These are phyloP conservation scores for Naematelia aurantialba DNA, from an alignment of 768 basidiomycete species.

Conservation along the genomic window DNA sequence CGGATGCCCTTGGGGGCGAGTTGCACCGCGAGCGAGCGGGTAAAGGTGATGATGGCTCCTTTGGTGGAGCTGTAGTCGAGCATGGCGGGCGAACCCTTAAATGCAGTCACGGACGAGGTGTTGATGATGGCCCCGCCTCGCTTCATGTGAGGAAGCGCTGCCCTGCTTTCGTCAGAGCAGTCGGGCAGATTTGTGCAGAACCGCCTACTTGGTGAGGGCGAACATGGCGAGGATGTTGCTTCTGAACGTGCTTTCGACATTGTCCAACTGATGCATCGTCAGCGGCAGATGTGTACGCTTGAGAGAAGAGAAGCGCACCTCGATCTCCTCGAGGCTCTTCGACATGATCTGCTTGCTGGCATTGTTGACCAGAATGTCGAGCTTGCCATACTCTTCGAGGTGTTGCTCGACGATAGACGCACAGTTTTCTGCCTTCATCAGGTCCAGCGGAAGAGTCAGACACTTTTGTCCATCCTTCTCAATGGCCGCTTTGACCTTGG, in stretches of 20 bases:
- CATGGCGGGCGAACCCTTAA: constrained; percentile 42
- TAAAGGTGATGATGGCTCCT: constrained; percentile 61
- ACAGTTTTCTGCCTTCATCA: constrained; percentile 54
- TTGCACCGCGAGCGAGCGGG: constrained; percentile 58
- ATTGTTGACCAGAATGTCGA: constrained; percentile 62
- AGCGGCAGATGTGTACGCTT: neutral
- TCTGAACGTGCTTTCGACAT: constrained; percentile 59
- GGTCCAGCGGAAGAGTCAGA: constrained; percentile 50
- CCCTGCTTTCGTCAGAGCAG: constrained; percentile 27
- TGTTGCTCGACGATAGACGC: constrained; percentile 57
- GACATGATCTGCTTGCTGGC: constrained; percentile 53
- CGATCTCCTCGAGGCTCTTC: constrained; percentile 56
- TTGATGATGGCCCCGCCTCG: constrained; percentile 62
- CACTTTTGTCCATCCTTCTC: constrained; percentile 53
- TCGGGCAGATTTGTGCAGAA: neutral
- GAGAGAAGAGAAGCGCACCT: constrained; percentile 35
- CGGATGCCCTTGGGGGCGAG: constrained; percentile 60
- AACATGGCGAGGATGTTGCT: constrained; percentile 63
- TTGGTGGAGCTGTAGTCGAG: constrained; percentile 62
- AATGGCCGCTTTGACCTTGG: constrained; percentile 54
- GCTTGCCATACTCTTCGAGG: constrained; percentile 50
- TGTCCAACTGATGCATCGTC: constrained; percentile 48
- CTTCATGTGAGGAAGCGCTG: constrained; percentile 62
- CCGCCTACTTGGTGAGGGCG: constrained; percentile 54
- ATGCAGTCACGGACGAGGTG: constrained; percentile 58